Percentiles rank a stretch among this genome's conserved stretches.
Conservation (phyloP, 257 asterid genomes). For the Catharanthus roseus region DNA sequence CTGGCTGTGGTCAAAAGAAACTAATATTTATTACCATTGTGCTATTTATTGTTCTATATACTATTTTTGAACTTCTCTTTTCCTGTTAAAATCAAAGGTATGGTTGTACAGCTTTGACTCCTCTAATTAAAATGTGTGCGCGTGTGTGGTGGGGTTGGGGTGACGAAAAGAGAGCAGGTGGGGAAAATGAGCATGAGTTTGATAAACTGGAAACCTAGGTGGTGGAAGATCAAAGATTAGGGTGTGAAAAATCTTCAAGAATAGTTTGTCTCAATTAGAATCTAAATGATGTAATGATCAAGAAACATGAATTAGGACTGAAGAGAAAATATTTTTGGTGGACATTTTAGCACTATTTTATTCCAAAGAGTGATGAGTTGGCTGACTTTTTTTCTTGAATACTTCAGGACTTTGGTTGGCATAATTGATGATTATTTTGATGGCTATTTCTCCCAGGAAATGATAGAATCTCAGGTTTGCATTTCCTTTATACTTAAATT, state of each 20-base stretch:
- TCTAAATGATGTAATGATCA: not conserved
- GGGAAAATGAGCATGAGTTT: not conserved
- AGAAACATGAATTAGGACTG: not conserved
- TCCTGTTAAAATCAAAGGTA: not conserved
- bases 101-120: not conserved
- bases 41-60: not conserved
- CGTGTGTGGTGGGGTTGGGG: no score
- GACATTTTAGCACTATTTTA: not conserved
- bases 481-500: conserved; percentile 11
- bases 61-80: not conserved
- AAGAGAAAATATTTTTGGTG: not conserved
- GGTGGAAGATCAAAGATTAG: not conserved
- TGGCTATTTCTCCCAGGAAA: conserved; percentile 81
- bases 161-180: not conserved
- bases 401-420: conserved; percentile 87
- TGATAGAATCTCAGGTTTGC: conserved; percentile 91
- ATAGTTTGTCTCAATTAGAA: not conserved
- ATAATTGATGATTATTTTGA: conserved; percentile 83
- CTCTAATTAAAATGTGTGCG: not conserved
- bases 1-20: not conserved
- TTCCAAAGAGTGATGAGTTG: conserved; percentile 10
- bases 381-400: conserved; percentile 29
- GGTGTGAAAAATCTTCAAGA: not conserved
- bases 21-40: not conserved
- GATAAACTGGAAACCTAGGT: not conserved